Base-by-base conservation (phyloP, 2,329 filamentous ascomycete genomes). In the Sporothrix pseudoabietina region DNA sequence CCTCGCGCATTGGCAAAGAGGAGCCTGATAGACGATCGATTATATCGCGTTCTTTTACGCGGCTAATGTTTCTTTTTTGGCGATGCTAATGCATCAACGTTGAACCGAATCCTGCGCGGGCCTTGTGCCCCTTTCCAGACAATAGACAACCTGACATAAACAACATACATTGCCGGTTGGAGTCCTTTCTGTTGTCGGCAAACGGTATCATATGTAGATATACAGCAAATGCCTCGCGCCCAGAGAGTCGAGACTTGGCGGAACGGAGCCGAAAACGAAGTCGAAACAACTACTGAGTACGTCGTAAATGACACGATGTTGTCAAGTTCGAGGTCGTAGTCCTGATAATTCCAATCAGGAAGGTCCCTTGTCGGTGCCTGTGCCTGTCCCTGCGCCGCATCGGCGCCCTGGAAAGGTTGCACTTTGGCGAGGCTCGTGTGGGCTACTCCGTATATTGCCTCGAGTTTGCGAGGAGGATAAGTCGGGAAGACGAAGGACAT, bases 351-450 rank as follows among this genome's bases (percentile, higher is more conserved):
- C 61, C 61, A 9, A 14, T 7, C 35, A 65, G 61, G n/a, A 39
- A 44, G 61, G 30, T 66, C 61, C 59, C 59, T 65, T 41, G 6
- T 26, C 59, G 7, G 19, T 16, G 1, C 4, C 7, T 41, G 59
- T n/a, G n/a, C 26, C 63, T 49, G 63, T 32, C 49, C 63, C 63
- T 32, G 63, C 39, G 63, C 63, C 63, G 63, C 63, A 47, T n/a
- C 22, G 39, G 47, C 63, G 41, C 63, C 63, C 41, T 32, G 39
- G 10, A 49, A 49, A 26, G 39, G 41, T 63, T 22, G 26, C 59
- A 63, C 32, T 63, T 41, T 30, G 9, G 22, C 41, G 26, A 49
- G 63, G 44, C 39, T 66, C 39, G 59, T 65, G 59, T 66, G 39
- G 32, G n/a, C 19, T 47, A 26, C 26, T 26, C 26, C 26, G 26